Evolutionary conservation across 176 grass and related monocot species (phyloP).

Genomic region (Musa beccarii): DNA sequence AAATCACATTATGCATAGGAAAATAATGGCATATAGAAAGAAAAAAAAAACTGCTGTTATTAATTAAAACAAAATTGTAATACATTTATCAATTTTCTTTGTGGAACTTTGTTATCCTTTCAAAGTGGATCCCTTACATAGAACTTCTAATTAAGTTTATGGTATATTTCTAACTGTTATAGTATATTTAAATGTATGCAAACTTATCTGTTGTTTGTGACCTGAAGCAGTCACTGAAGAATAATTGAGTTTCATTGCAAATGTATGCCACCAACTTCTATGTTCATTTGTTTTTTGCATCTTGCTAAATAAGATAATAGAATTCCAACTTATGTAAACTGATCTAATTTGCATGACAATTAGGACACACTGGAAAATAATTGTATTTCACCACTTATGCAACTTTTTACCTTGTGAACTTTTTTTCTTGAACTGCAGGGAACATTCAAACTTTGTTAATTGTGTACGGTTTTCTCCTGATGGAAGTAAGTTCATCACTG

Average conservation of each 20-base stretch:
- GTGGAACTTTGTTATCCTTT: too few species aligned
- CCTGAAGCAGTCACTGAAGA: background rate
- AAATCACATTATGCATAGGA: too few species aligned
- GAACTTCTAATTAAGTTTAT: too few species aligned
- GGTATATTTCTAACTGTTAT: too few species aligned
- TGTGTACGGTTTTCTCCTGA: conserved; percentile 88
- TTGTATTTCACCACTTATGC: background rate
- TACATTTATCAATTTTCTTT: too few species aligned
- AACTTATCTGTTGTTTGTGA: background rate
- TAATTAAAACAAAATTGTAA: too few species aligned
- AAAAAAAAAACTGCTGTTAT: too few species aligned
- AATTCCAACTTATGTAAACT: background rate
- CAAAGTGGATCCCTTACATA: too few species aligned
- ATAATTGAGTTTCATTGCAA: background rate
- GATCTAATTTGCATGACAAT: background rate
- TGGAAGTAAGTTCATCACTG: conserved; percentile 92
- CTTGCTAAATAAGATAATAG: too few species aligned
- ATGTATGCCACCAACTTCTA: too few species aligned
- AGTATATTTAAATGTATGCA: background rate
- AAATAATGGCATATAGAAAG: too few species aligned
- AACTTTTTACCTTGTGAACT: background rate
- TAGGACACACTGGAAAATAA: background rate
- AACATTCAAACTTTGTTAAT: conserved; percentile 92
- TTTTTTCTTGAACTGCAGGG: conserved; percentile 42
- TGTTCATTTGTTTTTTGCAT: background rate